Evolutionary conservation across 305 asterid species (phyloP).

Genomic region (Fraxinus nigra): DNA sequence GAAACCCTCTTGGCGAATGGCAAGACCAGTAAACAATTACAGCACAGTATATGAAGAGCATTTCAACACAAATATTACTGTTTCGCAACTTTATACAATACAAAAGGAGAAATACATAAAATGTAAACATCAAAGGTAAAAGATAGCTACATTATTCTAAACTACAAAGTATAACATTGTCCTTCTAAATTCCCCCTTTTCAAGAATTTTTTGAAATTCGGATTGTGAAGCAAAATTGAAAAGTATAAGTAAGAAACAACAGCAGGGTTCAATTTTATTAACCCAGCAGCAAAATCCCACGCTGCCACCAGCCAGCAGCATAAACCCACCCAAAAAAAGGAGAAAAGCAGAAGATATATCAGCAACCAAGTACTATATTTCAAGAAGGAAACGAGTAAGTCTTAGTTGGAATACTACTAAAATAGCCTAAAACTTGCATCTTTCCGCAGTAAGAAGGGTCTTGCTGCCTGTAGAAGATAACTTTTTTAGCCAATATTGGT

Average conservation of each 20-base stretch:
- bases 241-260: not conserved
- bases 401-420: not conserved
- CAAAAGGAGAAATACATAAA: not conserved
- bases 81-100: not conserved
- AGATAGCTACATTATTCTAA: not conserved
- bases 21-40: not conserved
- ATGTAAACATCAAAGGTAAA: not conserved
- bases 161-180: conserved; percentile 3
- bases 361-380: not conserved
- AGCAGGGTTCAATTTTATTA: conserved; percentile 1
- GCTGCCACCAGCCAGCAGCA: not conserved
- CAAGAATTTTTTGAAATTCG: not conserved
- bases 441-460: not conserved
- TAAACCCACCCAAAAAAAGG: not conserved
- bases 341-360: not conserved
- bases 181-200: not conserved
- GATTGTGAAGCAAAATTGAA: conserved; percentile 2
- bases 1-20: not conserved
- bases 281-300: not conserved
- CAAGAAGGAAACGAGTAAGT: not conserved
- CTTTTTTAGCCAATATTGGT: not conserved
- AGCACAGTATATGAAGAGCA: not conserved
- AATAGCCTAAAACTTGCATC: not conserved
- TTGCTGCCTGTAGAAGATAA: not conserved
- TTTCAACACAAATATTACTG: not conserved